Evolutionary conservation across 306 rosid genomes (phyloP).

Genomic region (Vigna nakashimae): DNA sequence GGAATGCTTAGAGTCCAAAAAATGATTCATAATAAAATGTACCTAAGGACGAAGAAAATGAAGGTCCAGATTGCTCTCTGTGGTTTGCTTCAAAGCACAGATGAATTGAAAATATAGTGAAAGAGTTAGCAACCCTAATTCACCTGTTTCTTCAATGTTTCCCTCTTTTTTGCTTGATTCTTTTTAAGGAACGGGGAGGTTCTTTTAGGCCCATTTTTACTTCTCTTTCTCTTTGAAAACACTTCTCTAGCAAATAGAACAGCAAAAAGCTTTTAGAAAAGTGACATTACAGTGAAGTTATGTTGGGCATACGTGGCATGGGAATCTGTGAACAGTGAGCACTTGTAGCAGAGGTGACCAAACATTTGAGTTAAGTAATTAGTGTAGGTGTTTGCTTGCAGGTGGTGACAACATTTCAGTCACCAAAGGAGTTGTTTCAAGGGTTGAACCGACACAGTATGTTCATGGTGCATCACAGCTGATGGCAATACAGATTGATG

Average conservation of each 20-base stretch:
- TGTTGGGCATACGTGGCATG: conserved; percentile 12
- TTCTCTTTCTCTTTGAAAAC: not conserved
- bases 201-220: not conserved
- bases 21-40: not conserved
- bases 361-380: conserved; percentile 1
- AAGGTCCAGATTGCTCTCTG: not conserved
- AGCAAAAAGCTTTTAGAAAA: not conserved
- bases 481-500: conserved; percentile 95
- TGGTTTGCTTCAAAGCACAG: not conserved
- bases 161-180: not conserved
- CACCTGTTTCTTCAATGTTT: not conserved
- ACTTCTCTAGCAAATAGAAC: not conserved
- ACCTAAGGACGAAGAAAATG: not conserved
- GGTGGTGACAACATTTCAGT: conserved; percentile 96
- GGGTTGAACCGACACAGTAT: conserved; percentile 95
- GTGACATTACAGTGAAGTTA: conserved; percentile 8
- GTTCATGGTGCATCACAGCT: conserved; percentile 90
- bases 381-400: conserved; percentile 39
- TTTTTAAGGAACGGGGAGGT: not conserved
- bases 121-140: conserved; percentile 3
- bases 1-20: not conserved
- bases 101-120: not conserved
- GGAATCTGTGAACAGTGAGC: conserved; percentile 29
- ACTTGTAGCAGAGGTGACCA: not conserved
- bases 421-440: conserved; percentile 89